These are phyloP conservation scores for Marchantia paleacea DNA, from an alignment of 225 moss, liverwort and hornwort species.

Conservation along the genomic window DNA sequence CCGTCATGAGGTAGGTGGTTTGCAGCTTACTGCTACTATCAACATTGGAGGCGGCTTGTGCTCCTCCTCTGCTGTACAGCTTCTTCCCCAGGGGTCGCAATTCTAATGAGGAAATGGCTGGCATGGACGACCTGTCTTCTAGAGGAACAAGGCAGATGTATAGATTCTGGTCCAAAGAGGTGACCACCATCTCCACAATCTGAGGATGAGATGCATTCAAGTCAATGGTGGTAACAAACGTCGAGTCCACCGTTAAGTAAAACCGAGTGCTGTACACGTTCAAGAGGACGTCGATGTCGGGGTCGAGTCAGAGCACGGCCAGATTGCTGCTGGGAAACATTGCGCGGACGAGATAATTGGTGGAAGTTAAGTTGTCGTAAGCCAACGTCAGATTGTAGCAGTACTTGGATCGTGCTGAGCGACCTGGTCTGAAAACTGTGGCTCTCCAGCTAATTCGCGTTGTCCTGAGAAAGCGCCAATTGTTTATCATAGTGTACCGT, in stretches of 20 bases:
- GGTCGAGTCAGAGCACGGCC: too few species aligned
- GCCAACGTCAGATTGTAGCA: constrained; percentile 4
- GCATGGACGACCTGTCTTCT: constrained; percentile 20
- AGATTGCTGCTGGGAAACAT: constrained; percentile 20
- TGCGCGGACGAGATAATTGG: constrained; percentile 15
- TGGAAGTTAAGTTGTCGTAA: not conserved
- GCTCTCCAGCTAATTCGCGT: constrained; percentile 3
- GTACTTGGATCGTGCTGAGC: not conserved
- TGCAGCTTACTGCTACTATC: not conserved
- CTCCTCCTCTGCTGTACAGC: constrained; percentile 11
- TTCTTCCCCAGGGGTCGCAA: constrained; percentile 1
- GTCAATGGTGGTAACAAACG: not conserved
- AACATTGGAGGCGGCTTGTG: not conserved
- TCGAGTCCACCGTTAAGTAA: constrained; percentile 20
- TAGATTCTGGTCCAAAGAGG: not conserved
- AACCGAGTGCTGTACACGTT: not conserved
- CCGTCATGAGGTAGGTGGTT: not conserved
- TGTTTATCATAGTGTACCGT: not conserved
- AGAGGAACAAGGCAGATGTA: constrained; percentile 22
- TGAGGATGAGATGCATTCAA: not conserved
- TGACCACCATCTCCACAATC: constrained; percentile 7
- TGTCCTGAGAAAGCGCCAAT: not conserved
- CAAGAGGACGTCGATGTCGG: not conserved
- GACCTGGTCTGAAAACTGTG: not conserved
- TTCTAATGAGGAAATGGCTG: constrained; percentile 26